Evolutionary conservation across 139 green algal species (phyloP), one percentile per base, ranked within the genome.

Genomic region (Pedinophyceae sp.): DNA sequence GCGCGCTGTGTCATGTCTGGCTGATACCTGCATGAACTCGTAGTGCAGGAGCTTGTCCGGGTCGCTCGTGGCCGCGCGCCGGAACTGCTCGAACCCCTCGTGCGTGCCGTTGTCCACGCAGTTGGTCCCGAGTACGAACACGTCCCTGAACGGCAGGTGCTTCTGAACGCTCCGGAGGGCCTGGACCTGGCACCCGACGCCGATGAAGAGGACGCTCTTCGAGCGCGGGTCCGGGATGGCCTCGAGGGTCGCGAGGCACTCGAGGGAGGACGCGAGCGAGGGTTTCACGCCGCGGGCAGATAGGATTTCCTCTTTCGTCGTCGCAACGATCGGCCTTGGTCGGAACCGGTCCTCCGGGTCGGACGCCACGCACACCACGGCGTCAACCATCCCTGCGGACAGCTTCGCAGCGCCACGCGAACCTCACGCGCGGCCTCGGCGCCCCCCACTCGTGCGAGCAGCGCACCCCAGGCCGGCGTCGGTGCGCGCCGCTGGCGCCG

Each of bases 21-120:
- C n/a, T n/a, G n/a, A n/a, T n/a, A 73, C 84, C 64, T 88, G 82
- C 86, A 95, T 95, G 78, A 98, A 98, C 74, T 98, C 90, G 58
- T 98, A 98, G 62, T 95, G 85, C 58, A 84, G 68, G 47, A 80
- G 83, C 2, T 73, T 87, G 17, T 72, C 79, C 4, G 87, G 85
- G 20, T 78, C 50, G 18, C 55, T 55, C 59, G 66, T 84, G 54
- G 88, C 87, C 2, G 75, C 80, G 1, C 78, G 64, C 2, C 96
- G 67, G 65, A 97, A 97, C 68, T 91, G 93, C 27, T 81, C 72
- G 48, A 96, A 68, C 0, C 79, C 81, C 52, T 82, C 57, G 2
- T 82, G 71, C 0, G 77, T 70, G 3, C 87, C 88, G 64, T 96
- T 96, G 76, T 96, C 88, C 1, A 80, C 66, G 54, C 85, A 95